Evolutionary conservation across 108 stramenopile genomes (phyloP).

Genomic region (Fragilariopsis cylindrus): DNA sequence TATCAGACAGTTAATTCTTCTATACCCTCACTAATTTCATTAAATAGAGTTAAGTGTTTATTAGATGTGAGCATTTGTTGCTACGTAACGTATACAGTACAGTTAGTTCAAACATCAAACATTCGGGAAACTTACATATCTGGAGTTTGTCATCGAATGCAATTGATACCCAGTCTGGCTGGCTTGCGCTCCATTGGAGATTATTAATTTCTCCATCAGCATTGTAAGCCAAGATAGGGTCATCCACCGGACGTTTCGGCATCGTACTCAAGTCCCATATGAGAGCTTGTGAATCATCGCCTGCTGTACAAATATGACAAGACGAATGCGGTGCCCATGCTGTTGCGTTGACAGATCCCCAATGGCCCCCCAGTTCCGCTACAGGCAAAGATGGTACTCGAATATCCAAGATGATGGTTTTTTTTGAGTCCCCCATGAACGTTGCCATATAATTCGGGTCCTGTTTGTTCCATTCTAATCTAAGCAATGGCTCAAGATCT

Average conservation of each 20-base stretch:
- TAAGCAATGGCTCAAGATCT: slow-evolving; percentile 86
- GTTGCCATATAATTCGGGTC: slow-evolving; percentile 98
- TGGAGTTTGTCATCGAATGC: slow-evolving; percentile 93
- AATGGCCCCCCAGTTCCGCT: slow-evolving; percentile 85
- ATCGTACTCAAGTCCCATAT: slow-evolving; percentile 96
- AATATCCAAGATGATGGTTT: slow-evolving; percentile 91
- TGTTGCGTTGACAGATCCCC: slow-evolving; percentile 89
- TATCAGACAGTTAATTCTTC: background rate
- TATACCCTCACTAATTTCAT: background rate
- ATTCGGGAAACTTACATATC: slow-evolving; percentile 55
- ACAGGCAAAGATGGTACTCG: slow-evolving; percentile 86
- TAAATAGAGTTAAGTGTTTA: background rate
- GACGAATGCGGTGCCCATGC: slow-evolving; percentile 99
- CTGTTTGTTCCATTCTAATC: slow-evolving; percentile 98
- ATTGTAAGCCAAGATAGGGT: slow-evolving; percentile 98
- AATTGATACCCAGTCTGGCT: slow-evolving; percentile 97
- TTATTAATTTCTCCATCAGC: slow-evolving; percentile 97
- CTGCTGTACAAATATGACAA: slow-evolving; percentile 96
- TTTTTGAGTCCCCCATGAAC: slow-evolving; percentile 83
- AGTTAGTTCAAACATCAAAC: no score
- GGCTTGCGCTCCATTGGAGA: slow-evolving; percentile 92
- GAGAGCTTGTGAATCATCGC: slow-evolving; percentile 94
- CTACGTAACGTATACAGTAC: no score
- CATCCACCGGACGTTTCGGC: slow-evolving; percentile 83
- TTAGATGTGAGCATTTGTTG: background rate